Conservation (phyloP, 371 early-diverging fungal species). For the Haplosporangium sp. region DNA sequence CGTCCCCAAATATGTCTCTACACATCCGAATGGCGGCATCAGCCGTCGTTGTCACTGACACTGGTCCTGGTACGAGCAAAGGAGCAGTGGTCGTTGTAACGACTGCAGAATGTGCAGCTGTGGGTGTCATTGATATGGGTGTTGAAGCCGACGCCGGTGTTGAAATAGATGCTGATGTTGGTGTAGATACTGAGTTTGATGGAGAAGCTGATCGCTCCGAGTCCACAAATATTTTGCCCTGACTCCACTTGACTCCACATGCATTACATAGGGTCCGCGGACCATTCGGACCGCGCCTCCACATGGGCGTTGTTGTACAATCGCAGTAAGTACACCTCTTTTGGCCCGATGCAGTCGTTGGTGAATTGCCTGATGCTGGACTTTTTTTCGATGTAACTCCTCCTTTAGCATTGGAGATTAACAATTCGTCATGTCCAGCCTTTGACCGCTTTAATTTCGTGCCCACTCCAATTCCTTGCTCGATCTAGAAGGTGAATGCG, state of each 20-base stretch:
- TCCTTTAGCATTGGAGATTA: not conserved
- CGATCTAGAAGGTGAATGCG: not conserved
- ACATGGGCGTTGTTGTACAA: slow-evolving; percentile 75
- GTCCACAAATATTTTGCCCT: slow-evolving; percentile 62
- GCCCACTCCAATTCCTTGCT: not conserved
- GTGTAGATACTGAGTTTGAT: not conserved
- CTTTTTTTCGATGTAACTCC: not conserved
- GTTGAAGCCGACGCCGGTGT: slow-evolving; percentile 1
- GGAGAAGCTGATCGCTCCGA: not conserved
- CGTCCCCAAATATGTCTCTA: not conserved
- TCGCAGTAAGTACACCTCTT: slow-evolving; percentile 68
- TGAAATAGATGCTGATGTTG: not conserved
- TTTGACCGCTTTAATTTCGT: slow-evolving; percentile 11
- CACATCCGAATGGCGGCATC: slow-evolving; percentile 29
- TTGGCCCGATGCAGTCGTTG: slow-evolving; percentile 5
- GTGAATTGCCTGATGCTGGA: not conserved
- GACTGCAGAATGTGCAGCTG: not conserved
- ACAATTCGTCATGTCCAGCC: slow-evolving; percentile 13
- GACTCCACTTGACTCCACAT: slow-evolving; percentile 71
- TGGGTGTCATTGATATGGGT: not conserved
- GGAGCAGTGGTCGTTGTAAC: slow-evolving; percentile 2
- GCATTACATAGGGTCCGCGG: slow-evolving; percentile 77
- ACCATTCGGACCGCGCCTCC: slow-evolving; percentile 79
- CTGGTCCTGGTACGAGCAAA: slow-evolving; percentile 1
- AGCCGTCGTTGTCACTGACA: slow-evolving; percentile 24